A percentile compares a stretch with the other conserved stretches of the same genome.
Evolutionary conservation across 2,329 filamentous ascomycete species (phyloP).

Genomic region (Hypoxylon sp.): DNA sequence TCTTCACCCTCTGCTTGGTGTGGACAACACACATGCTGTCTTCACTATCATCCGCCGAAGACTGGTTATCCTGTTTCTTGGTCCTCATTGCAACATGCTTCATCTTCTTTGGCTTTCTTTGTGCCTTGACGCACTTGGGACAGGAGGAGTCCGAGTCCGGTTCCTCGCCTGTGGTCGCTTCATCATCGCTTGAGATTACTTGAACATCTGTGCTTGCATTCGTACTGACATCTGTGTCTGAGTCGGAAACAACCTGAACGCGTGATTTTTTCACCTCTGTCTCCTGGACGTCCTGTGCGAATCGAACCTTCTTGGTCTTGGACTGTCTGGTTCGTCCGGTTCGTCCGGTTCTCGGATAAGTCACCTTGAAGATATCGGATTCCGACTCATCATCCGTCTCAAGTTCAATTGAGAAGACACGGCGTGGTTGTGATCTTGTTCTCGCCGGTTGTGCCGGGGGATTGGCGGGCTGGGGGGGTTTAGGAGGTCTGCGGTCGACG

Average conservation of each 20-base stretch:
- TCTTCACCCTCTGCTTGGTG: constrained; percentile 39
- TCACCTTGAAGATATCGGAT: constrained; percentile 64
- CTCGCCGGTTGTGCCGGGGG: neutral
- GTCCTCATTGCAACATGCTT: constrained; percentile 46
- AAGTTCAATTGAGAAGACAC: constrained; percentile 58
- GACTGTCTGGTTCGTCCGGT: constrained; percentile 20
- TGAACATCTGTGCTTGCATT: constrained; percentile 11
- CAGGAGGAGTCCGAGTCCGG: constrained; percentile 58
- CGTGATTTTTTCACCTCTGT: constrained; percentile 56
- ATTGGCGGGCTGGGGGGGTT: neutral
- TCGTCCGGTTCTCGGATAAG: constrained; percentile 61
- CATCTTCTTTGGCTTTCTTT: constrained; percentile 49
- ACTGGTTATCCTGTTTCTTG: constrained; percentile 32
- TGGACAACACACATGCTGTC: constrained; percentile 26
- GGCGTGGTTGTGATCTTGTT: constrained; percentile 30
- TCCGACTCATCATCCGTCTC: constrained; percentile 68
- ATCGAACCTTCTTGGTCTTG: constrained; percentile 42
- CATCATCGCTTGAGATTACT: constrained; percentile 37
- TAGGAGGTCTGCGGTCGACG: constrained; percentile 13
- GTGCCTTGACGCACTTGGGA: constrained; percentile 50
- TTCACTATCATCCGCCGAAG: constrained; percentile 32
- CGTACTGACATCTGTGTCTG: constrained; percentile 41
- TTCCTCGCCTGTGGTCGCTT: constrained; percentile 48
- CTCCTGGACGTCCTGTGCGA: constrained; percentile 51
- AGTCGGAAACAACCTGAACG: constrained; percentile 29